Base-by-base conservation (phyloP, 257 asterid genomes). In the Nicotiana knightiana region DNA sequence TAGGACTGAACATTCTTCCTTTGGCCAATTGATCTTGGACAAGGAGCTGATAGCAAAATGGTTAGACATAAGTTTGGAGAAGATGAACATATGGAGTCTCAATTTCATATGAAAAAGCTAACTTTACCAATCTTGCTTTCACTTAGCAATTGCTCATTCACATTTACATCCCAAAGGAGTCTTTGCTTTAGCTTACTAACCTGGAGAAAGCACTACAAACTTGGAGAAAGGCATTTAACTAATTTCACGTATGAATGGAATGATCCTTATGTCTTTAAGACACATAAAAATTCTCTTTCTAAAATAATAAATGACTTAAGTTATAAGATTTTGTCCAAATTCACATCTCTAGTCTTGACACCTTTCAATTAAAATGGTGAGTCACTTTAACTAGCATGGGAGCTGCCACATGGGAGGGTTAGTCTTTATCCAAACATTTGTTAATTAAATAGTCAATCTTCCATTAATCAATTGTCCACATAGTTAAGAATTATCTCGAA, bases 221-320 rank as follows among this genome's bases (percentile, higher is more conserved):
- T 54, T 79, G 11, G 33, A 80, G 21, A 9, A 6, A n/a, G 21
- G 15, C 15, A 51, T 83, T 13, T 21, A 21, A 54, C 81, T 79
- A 51, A 73, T 59, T 89, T 86, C 86, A 96, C 99, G 24, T 21
- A 21, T 21, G 24, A 21, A 21, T 21, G 24, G 24, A 21, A 21
- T 21, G 24, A 21, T 21, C 24, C 24, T 21, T 21, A 21, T 21
- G 24, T 21, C 24, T 21, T 21, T 21, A 21, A 21, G 24, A 21
- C 24, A 21, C 24, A 21, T 21, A 21, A 21, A 21, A 21, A 21
- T 21, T 21, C 24, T 21, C 24, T 21, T 21, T 21, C 24, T 21
- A 21, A 21, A 21, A 21, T 21, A 21, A 21, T 21, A 21, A 21
- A 21, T 21, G 24, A 21, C 24, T 21, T 21, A 21, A 21, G 24